Evolutionary conservation across 2,329 filamentous ascomycete genomes (phyloP).

Genomic region (Phoma sp.): DNA sequence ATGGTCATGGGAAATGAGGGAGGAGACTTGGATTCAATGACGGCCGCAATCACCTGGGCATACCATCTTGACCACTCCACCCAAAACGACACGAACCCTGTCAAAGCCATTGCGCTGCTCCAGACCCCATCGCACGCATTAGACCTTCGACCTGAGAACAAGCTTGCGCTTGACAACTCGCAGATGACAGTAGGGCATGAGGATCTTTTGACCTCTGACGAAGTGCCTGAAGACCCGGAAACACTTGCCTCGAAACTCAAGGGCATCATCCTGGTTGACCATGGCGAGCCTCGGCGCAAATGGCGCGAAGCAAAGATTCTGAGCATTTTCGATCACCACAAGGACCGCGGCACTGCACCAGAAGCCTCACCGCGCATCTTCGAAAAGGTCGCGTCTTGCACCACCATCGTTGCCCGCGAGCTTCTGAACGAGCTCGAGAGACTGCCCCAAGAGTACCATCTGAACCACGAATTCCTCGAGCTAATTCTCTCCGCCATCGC

Average conservation of each 20-base stretch:
- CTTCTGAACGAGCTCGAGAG: constrained; percentile 56
- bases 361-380: constrained; percentile 54
- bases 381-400: constrained; percentile 54
- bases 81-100: constrained; percentile 50
- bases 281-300: constrained; percentile 51
- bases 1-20: constrained; percentile 57
- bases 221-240: constrained; percentile 56
- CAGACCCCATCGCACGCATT: constrained; percentile 56
- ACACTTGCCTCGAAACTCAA: constrained; percentile 52
- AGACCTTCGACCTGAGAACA: constrained; percentile 57
- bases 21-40: constrained; percentile 54
- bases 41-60: constrained; percentile 55
- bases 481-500: constrained; percentile 56
- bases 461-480: constrained; percentile 58
- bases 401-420: constrained; percentile 54
- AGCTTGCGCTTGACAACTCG: constrained; percentile 53
- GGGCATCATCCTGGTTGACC: constrained; percentile 57
- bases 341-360: constrained; percentile 51
- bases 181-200: constrained; percentile 56
- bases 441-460: constrained; percentile 54
- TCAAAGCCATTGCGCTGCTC: constrained; percentile 56
- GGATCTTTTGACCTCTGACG: constrained; percentile 56
- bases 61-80: constrained; percentile 56
- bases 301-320: constrained; percentile 54
- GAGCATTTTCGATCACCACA: constrained; percentile 57